A percentile compares a stretch with the other conserved stretches of the same genome.
Evolutionary conservation across 352 stramenopile species (phyloP).

Genomic region (Globisporangium irregulare): DNA sequence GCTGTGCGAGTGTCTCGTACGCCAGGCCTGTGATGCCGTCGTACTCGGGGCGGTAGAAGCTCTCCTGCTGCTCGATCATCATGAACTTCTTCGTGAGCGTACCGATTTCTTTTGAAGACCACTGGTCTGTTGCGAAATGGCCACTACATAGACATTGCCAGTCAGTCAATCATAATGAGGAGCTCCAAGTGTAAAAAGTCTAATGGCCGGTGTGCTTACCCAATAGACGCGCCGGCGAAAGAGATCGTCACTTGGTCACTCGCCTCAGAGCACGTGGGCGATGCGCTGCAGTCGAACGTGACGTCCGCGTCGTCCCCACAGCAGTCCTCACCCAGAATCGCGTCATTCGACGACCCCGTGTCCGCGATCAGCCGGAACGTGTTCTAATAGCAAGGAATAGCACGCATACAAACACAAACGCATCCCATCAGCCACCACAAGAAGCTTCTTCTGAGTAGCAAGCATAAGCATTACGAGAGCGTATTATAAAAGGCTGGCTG

Average conservation of each 20-base stretch:
- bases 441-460: neutral
- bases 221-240: slow-evolving; percentile 64
- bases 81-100: slow-evolving; percentile 66
- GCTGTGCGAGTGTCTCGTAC: slow-evolving; percentile 51
- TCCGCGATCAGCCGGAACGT: slow-evolving; percentile 75
- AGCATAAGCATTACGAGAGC: neutral
- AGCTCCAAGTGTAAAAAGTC: neutral
- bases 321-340: slow-evolving; percentile 58
- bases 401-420: neutral
- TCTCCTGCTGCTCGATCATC: slow-evolving; percentile 68
- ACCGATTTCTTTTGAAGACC: slow-evolving; percentile 51
- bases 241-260: slow-evolving; percentile 31
- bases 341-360: slow-evolving; percentile 82
- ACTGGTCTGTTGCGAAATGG: slow-evolving; percentile 67
- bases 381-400: slow-evolving; percentile 30
- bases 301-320: slow-evolving; percentile 41
- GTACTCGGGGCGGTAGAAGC: slow-evolving; percentile 73
- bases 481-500: neutral
- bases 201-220: slow-evolving; percentile 27
- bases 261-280: slow-evolving; percentile 47
- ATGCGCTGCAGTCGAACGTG: slow-evolving; percentile 66
- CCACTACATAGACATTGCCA: slow-evolving; percentile 28
- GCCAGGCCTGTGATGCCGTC: slow-evolving; percentile 78
- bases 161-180: neutral
- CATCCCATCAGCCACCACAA: neutral